phyloP scores from a whole-genome alignment of 2,329 filamentous ascomycete genomes.

The Diplodia sapinea region DNA sequence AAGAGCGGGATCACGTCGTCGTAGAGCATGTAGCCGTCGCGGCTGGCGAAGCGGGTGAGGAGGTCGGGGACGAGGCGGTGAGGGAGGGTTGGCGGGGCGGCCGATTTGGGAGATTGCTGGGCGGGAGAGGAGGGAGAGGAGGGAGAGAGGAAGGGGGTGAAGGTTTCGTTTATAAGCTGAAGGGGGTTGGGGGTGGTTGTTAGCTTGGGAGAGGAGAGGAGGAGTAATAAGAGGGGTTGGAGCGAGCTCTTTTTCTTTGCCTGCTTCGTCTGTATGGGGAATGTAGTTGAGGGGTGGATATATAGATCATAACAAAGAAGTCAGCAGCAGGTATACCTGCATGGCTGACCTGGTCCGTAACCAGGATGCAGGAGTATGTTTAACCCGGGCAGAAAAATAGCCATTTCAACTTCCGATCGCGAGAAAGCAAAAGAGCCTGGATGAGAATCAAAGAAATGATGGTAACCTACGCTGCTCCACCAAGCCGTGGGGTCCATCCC shows the following conservation, averaged over 20 bases:
- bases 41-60: constrained; percentile 60
- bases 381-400: not conserved
- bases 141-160: constrained; percentile 49
- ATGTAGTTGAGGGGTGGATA: too few relatives aligned
- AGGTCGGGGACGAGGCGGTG: constrained; percentile 55
- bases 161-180: constrained; percentile 63
- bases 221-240: not conserved
- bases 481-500: constrained; percentile 60
- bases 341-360: not conserved
- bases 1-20: constrained; percentile 56
- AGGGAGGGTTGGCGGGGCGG: not conserved
- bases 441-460: not conserved
- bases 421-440: not conserved
- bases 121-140: not conserved
- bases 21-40: constrained; percentile 59
- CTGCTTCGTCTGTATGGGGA: too few relatives aligned
- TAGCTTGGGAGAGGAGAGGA: not conserved
- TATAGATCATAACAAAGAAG: too few relatives aligned
- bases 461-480: constrained; percentile 63
- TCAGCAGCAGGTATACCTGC: too few relatives aligned
- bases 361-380: not conserved
- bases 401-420: not conserved
- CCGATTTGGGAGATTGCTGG: not conserved
- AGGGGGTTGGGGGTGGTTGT: constrained; percentile 11
- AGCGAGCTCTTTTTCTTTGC: too few relatives aligned